Conservation (phyloP, 148 eudicot genomes). For the Rhododendron williamsianum region DNA sequence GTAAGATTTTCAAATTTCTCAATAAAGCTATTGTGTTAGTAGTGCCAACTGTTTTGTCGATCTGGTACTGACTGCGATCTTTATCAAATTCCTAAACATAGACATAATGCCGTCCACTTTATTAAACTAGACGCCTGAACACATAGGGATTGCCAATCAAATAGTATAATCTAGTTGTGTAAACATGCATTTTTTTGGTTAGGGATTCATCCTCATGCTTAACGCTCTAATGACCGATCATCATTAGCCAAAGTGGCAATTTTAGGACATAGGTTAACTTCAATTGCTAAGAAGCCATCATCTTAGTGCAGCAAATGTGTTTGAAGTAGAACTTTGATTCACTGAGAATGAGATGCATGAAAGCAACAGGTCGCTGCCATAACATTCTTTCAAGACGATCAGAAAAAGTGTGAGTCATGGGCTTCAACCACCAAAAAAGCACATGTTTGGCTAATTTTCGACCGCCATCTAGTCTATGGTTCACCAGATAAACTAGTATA, state of each 20-base stretch:
- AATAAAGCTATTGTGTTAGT: background rate
- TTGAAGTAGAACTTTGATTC: background rate
- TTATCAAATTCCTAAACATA: conserved; percentile 1
- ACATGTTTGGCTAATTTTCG: too few species aligned
- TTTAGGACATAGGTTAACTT: background rate
- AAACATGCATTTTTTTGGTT: background rate
- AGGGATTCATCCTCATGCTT: background rate
- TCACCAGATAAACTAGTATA: background rate
- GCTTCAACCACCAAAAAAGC: background rate
- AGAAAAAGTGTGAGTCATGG: background rate
- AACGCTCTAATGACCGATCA: background rate
- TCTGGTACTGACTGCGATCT: background rate
- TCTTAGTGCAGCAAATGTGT: background rate
- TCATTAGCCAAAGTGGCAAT: background rate
- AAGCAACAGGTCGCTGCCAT: background rate
- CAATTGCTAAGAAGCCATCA: background rate
- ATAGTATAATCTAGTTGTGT: background rate
- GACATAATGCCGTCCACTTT: background rate
- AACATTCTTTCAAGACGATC: background rate
- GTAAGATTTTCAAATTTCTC: background rate
- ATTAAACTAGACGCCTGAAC: background rate
- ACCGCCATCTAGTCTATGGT: too few species aligned
- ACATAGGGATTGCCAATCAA: background rate
- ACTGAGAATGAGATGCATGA: background rate
- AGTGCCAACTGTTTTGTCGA: background rate